Conservation (phyloP, 441 rosid genomes). For the Biscutella auriculata region DNA sequence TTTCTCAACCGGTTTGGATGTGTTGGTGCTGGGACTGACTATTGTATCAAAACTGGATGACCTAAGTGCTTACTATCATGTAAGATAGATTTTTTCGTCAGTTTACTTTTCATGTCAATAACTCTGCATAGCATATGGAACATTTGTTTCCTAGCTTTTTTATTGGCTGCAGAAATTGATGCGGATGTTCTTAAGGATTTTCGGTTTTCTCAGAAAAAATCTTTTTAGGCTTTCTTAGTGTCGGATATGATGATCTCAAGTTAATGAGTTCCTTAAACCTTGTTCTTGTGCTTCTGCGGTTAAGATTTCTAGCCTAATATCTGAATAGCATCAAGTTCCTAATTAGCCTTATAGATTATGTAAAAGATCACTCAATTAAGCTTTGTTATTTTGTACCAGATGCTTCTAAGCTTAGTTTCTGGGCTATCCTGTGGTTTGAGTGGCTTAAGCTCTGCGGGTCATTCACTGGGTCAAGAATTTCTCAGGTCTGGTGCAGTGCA, state of each 20-base stretch:
- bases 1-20: conserved; percentile 45
- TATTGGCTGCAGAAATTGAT: neutral
- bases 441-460: conserved; percentile 25
- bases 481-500: conserved; percentile 26
- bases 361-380: conserved; percentile 3
- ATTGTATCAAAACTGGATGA: conserved; percentile 45
- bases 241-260: conserved; percentile 7
- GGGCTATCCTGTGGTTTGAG: conserved; percentile 32
- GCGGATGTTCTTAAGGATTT: neutral
- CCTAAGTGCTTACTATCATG: conserved; percentile 54
- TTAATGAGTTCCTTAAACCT: neutral
- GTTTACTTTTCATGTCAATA: neutral
- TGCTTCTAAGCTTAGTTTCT: conserved; percentile 41
- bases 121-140: neutral
- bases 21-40: conserved; percentile 46
- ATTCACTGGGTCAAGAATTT: conserved; percentile 31
- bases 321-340: conserved; percentile 6
- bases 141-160: neutral
- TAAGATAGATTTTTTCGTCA: conserved; percentile 22
- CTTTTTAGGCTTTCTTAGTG: conserved; percentile 1
- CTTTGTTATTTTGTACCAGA: conserved; percentile 38
- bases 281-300: neutral
- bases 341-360: neutral
- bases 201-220: neutral
- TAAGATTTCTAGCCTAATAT: neutral